Conservation (phyloP, 164 flowering plant species). For the Sextonia rubra region DNA sequence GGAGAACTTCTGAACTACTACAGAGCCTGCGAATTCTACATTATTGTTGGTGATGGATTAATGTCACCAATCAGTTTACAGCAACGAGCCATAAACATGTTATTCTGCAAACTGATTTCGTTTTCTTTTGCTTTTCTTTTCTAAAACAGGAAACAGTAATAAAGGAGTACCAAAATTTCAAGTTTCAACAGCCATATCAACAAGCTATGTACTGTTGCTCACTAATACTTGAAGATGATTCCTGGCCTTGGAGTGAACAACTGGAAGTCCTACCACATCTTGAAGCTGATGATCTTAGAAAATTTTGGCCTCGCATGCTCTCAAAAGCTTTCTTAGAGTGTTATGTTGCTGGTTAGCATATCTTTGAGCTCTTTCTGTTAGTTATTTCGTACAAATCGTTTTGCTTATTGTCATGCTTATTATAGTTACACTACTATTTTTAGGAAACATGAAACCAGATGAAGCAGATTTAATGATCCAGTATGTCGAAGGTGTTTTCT, state of each 20-base stretch:
- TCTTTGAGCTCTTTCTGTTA: not conserved
- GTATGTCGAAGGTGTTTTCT: slow-evolving; percentile 68
- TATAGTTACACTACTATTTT: slow-evolving; percentile 3
- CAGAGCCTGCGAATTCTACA: too few species aligned
- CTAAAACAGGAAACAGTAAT: slow-evolving; percentile 58
- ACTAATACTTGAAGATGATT: slow-evolving; percentile 56
- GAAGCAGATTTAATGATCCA: slow-evolving; percentile 77
- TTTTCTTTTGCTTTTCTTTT: not conserved
- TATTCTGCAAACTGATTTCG: not conserved
- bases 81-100: too few species aligned
- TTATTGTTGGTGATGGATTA: too few species aligned
- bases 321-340: slow-evolving; percentile 77
- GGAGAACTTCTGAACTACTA: too few species aligned
- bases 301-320: slow-evolving; percentile 62
- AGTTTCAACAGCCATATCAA: slow-evolving; percentile 90
- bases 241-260: slow-evolving; percentile 84
- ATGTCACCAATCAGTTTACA: too few species aligned
- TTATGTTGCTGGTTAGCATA: slow-evolving; percentile 66
- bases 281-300: slow-evolving; percentile 58
- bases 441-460: slow-evolving; percentile 70
- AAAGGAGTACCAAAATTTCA: slow-evolving; percentile 76
- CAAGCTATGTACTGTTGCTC: slow-evolving; percentile 87
- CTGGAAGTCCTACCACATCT: slow-evolving; percentile 73
- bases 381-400: not conserved
- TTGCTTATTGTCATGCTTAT: not conserved